Evolutionary conservation across 768 basidiomycete genomes (phyloP).

Genomic region (Daedaleopsis sinensis): DNA sequence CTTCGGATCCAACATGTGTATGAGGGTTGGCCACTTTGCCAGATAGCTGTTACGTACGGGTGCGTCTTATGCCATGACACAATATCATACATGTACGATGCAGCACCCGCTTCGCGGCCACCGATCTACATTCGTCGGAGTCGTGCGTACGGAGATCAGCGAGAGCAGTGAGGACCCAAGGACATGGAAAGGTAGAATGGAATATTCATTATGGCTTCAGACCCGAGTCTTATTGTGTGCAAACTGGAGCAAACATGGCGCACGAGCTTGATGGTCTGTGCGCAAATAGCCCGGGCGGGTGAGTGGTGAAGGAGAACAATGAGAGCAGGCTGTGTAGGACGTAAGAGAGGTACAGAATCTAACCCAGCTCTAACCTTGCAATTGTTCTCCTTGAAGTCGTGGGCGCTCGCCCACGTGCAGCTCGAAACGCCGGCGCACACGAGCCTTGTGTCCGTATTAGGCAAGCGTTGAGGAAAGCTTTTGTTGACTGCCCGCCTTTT

Average conservation of each 20-base stretch:
- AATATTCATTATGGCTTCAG: not conserved
- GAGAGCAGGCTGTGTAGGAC: slow-evolving; percentile 25
- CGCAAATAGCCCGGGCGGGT: slow-evolving; percentile 5
- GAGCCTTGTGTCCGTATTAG: slow-evolving; percentile 31
- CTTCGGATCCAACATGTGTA: too few relatives aligned
- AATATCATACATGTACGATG: too few relatives aligned
- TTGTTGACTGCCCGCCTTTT: slow-evolving; percentile 31
- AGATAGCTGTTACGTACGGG: too few relatives aligned
- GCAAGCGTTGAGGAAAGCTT: slow-evolving; percentile 27
- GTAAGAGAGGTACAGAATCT: slow-evolving; percentile 8
- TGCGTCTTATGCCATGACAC: too few relatives aligned
- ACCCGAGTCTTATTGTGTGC: slow-evolving; percentile 2
- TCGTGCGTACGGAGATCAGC: not conserved
- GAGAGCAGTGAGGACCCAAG: not conserved
- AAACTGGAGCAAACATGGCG: slow-evolving; percentile 8
- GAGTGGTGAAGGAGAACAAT: slow-evolving; percentile 16
- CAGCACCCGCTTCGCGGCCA: not conserved
- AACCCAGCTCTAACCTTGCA: slow-evolving; percentile 2
- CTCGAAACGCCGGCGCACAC: slow-evolving; percentile 20
- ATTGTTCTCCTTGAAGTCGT: slow-evolving; percentile 26
- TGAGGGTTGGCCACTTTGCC: too few relatives aligned
- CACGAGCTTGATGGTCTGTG: slow-evolving; percentile 7
- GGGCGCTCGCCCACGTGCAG: slow-evolving; percentile 31
- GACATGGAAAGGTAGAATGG: not conserved
- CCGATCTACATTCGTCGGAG: not conserved